These are phyloP conservation scores for Xylaria sp. DNA, from an alignment of 2,329 filamentous ascomycete genomes.

Conservation along the genomic window DNA sequence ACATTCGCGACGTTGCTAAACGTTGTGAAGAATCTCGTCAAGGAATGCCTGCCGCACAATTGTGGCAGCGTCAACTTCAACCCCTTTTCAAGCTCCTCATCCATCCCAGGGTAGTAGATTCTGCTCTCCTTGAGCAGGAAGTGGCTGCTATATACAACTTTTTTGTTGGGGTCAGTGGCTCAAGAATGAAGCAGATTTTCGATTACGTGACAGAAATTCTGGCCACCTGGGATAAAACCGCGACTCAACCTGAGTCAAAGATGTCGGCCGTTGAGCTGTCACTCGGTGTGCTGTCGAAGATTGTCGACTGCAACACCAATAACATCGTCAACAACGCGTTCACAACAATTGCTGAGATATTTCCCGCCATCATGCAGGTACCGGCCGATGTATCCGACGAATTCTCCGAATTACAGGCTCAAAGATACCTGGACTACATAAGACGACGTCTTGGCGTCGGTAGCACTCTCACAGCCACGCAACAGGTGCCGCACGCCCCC, in stretches of 20 bases:
- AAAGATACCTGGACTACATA: conserved; percentile 38
- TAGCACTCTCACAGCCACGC: conserved; percentile 16
- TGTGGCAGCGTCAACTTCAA: conserved; percentile 34
- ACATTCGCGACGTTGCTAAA: conserved; percentile 33
- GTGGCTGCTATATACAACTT: conserved; percentile 41
- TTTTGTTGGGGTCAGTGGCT: conserved; percentile 39
- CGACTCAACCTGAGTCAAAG: conserved; percentile 2
- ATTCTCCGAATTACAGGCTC: conserved; percentile 35
- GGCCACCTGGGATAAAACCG: conserved; percentile 11
- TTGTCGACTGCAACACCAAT: conserved; percentile 42
- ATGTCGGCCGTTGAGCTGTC: conserved; percentile 34
- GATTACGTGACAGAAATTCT: conserved; percentile 34
- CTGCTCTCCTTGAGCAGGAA: conserved; percentile 43
- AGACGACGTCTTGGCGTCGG: conserved; percentile 37
- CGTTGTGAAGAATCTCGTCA: conserved; percentile 21
- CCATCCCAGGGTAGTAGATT: conserved; percentile 40
- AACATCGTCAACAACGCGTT: conserved; percentile 39
- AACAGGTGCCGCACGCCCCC: conserved; percentile 3
- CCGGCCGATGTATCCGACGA: conserved; percentile 16
- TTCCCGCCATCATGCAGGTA: conserved; percentile 8
- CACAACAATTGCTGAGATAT: conserved; percentile 18
- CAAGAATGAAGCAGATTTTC: conserved; percentile 38
- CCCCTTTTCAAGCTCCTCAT: conserved; percentile 42
- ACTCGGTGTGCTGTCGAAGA: conserved; percentile 37
- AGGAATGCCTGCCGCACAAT: neutral